These are phyloP conservation scores for Plectranthus barbatus DNA, from an alignment of 257 asterid species.

Conservation along the genomic window DNA sequence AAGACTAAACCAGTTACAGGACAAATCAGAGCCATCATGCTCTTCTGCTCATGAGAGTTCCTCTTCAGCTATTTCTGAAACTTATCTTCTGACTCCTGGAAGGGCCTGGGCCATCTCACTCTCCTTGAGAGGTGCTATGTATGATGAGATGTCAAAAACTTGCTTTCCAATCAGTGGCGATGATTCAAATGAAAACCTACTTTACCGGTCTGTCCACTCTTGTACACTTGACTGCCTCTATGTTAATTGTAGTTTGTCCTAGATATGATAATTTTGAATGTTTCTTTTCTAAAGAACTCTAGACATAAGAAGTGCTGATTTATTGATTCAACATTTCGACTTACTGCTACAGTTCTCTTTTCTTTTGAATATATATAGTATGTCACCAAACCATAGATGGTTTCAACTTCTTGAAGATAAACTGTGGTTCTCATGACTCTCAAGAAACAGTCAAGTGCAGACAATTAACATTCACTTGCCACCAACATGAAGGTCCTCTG, in stretches of 20 bases:
- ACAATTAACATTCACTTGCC: too few species aligned
- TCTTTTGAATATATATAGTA: neutral
- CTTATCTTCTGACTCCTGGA: constrained; percentile 60
- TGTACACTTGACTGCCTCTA: neutral
- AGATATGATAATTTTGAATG: too few species aligned
- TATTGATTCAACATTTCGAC: neutral
- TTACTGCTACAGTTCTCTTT: neutral
- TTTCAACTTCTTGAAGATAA: neutral
- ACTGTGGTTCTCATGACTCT: neutral
- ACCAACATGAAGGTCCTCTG: constrained; percentile 69
- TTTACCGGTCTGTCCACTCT: constrained; percentile 57
- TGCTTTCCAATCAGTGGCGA: constrained; percentile 52
- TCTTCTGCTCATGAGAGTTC: constrained; percentile 38
- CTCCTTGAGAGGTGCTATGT: constrained; percentile 44
- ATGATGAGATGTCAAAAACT: constrained; percentile 58
- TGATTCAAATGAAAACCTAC: constrained; percentile 38
- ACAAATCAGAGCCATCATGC: constrained; percentile 41
- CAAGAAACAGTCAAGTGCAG: neutral
- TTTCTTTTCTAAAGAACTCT: neutral
- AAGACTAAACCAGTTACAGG: constrained; percentile 42
- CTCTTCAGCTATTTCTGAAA: constrained; percentile 20
- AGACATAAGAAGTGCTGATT: neutral
- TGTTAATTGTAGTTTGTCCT: neutral
- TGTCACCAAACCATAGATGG: neutral
- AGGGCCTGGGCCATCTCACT: constrained; percentile 94